phyloP scores from a whole-genome alignment of 345 rosid genomes.

The Syzygium aromaticum region DNA sequence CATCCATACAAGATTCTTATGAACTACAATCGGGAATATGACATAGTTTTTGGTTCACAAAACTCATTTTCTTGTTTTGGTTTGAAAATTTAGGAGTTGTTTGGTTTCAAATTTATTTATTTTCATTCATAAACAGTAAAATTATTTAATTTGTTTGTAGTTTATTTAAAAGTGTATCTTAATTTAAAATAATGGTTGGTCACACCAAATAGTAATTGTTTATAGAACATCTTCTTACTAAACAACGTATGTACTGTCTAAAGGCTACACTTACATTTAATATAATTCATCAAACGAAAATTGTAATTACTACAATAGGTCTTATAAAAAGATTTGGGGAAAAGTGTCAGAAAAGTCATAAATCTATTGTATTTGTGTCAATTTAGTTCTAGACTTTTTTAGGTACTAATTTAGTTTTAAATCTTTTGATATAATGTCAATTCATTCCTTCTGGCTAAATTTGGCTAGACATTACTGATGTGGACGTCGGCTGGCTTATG shows the following conservation, averaged over 20 bases:
- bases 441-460: too few species aligned
- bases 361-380: too few species aligned
- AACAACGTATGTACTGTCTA: fast-evolving
- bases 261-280: neutral
- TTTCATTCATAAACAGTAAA: neutral
- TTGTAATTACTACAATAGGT: neutral
- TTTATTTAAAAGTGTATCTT: neutral
- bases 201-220: neutral
- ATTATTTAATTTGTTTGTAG: neutral
- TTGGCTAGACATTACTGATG: too few species aligned
- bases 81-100: neutral
- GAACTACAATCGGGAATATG: neutral
- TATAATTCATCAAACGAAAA: neutral
- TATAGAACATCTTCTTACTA: neutral
- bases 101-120: neutral
- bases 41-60: neutral
- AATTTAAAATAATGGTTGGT: neutral
- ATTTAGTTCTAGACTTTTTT: too few species aligned
- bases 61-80: neutral
- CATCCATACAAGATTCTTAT: neutral
- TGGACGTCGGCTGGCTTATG: too few species aligned
- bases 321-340: neutral
- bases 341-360: too few species aligned
- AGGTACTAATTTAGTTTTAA: too few species aligned
- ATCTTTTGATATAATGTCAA: too few species aligned